phyloP scores from a whole-genome alignment of 2,329 filamentous ascomycete species.

The Cladosporium colombiae region DNA sequence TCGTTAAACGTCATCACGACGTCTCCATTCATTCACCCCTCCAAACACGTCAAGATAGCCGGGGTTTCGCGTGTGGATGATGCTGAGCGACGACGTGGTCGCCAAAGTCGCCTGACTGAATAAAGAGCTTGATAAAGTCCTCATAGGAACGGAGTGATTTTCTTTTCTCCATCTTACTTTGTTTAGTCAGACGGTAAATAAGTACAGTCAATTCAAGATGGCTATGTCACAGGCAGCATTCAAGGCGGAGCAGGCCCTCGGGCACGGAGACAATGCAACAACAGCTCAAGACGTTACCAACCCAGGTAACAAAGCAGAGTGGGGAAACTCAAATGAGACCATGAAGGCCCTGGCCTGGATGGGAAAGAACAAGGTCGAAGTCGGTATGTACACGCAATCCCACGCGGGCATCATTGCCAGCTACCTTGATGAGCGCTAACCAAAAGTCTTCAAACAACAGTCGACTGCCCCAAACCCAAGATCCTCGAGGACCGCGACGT shows the following conservation, averaged over 20 bases:
- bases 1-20: background rate
- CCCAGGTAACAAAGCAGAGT: slow-evolving; percentile 56
- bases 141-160: background rate
- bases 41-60: slow-evolving; percentile 8
- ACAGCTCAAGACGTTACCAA: slow-evolving; percentile 70
- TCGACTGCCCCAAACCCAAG: slow-evolving; percentile 68
- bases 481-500: slow-evolving; percentile 74
- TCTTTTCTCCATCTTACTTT: background rate
- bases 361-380: slow-evolving; percentile 74
- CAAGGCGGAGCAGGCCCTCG: slow-evolving; percentile 65
- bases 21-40: slow-evolving; percentile 6
- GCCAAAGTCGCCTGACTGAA: background rate
- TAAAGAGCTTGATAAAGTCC: background rate
- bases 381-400: slow-evolving; percentile 49
- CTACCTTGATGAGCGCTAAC: slow-evolving; percentile 20
- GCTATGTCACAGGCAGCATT: slow-evolving; percentile 66
- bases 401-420: background rate
- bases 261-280: slow-evolving; percentile 65
- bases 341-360: slow-evolving; percentile 82
- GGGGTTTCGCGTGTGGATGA: background rate
- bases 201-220: slow-evolving; percentile 30
- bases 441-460: slow-evolving; percentile 34
- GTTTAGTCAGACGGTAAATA: background rate
- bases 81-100: background rate
- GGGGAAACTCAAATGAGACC: slow-evolving; percentile 56